Base-by-base conservation (phyloP, 1,284 basidiomycete genomes). In the Cryptococcus sp. region DNA sequence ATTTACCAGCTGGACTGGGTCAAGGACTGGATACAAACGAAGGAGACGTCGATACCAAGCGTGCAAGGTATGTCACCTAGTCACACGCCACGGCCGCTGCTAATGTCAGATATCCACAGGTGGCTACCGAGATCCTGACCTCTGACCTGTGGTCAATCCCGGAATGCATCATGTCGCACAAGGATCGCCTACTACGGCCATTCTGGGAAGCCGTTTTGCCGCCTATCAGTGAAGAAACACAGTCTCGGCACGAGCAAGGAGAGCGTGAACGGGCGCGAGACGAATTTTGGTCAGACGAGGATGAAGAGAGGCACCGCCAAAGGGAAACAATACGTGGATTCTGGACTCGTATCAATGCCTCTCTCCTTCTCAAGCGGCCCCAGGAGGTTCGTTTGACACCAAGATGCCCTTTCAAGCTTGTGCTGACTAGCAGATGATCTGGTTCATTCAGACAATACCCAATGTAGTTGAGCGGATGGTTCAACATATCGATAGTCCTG, bases 121-220 rank as follows among this genome's bases (percentile, higher is more conserved):
- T 96, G 31, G 88, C 91, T 16, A 92, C 93, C 16, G 96, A 99
- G 74, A 91, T 98, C 25, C 81, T 99, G 32, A 93, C 91, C 74
- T 88, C 75, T 7, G 93, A 97, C 66, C 85, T 96, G 73, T 96
- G 91, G 86, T 88, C 87, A 19, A 88, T 98, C 62, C 85, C 91
- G 46, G 89, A 94, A 71, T 88, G 88, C 2, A 88, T 93, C 66
- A 80, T 96, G 64, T 82, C 81, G 61, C 80, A 88, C 65, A 60
- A 69, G 45, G 72, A 75, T 22, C 54, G 59, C 16, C 78, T 93
- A 48, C 79, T 92, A 51, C 77, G 80, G 18, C 86, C 88, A 7
- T 96, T 96, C 79, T 98, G 96, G 96, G 89, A 98, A 72, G 84
- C 83, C 10, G 85, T 97, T 10, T 79, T 98, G 16, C 69, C 70